Base-by-base conservation (phyloP, 495 filamentous ascomycete species). In the Lophiotrema nucula region DNA sequence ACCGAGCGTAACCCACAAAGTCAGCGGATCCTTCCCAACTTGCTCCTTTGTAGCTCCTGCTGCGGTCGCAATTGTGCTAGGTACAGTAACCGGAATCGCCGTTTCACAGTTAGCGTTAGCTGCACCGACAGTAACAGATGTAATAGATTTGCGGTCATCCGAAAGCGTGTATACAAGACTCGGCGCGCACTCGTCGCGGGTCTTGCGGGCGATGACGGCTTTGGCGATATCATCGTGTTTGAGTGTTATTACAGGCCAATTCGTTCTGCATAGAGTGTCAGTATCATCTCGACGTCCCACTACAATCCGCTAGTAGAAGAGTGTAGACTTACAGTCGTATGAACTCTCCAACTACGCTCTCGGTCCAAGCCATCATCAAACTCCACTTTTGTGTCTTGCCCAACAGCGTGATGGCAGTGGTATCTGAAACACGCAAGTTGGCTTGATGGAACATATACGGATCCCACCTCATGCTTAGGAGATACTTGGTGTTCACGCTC, bases 341-440 rank as follows among this genome's bases (percentile, higher is more conserved):
- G 59, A 84, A 79, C 60, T 86, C 83, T 62, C 77, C 72, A 0
- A 82, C 74, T 23, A 80, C 68, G n/a, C 71, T 73, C 66, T 85
- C 83, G 12, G 82, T 77, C 83, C 83, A 86, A 1, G 77, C 77
- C 60, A 84, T 80, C 53, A 84, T 67, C 31, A 86, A 73, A 0
- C 79, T 82, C 44, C 77, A 73, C 48, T 78, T 68, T 10, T 56
- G 67, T 0, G 72, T 67, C 3, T 72, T 71, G 15, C 79, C 76
- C 47, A 82, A 81, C 52, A 85, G 67, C 15, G 74, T 79, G 49
- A 78, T 75, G 1, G 65, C 45, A 2, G 58, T 60, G 1, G 76
- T 73, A 31, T 78, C 79, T 12, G 65, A 57, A 22, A 79, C 76
- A 54, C 79, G 77, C 46, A 86, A 61, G 65, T 86, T 85, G 47